A percentile compares a stretch with the other conserved stretches of the same genome.
Evolutionary conservation across 371 early-diverging fungal genomes (phyloP).

Genomic region (Mortierella sp.): DNA sequence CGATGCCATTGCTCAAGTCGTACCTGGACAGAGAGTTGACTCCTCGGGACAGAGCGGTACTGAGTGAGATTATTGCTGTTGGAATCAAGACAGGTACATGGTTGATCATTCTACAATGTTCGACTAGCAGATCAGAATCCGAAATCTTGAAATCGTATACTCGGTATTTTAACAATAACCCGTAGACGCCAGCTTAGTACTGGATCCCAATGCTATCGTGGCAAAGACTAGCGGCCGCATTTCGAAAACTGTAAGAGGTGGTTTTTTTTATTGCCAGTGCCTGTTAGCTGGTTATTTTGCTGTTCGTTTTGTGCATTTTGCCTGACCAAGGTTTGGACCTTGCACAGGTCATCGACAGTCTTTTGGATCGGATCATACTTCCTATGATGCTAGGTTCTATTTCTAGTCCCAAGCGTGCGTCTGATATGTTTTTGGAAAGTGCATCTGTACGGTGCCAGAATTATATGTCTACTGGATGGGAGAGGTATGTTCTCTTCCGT

Average conservation of each 20-base stretch:
- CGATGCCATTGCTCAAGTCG: conserved; percentile 35
- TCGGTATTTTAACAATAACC: not conserved
- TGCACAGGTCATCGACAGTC: conserved; percentile 41
- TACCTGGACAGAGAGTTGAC: conserved; percentile 28
- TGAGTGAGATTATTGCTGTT: conserved; percentile 24
- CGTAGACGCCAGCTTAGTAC: conserved; percentile 28
- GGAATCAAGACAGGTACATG: conserved; percentile 44
- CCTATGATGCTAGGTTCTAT: conserved; percentile 19
- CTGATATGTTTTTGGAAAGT: conserved; percentile 15
- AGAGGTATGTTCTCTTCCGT: conserved; percentile 7
- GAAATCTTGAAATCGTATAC: not conserved
- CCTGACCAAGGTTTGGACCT: no score
- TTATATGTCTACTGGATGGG: conserved; percentile 28
- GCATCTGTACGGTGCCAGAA: not conserved
- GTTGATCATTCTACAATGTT: no score
- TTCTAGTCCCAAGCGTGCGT: conserved; percentile 20
- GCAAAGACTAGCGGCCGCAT: conserved; percentile 39
- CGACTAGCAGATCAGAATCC: no score
- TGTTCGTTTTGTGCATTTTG: not conserved
- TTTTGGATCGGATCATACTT: conserved; percentile 33
- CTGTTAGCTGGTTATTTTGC: not conserved
- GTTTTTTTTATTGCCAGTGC: not conserved
- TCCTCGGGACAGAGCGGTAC: conserved; percentile 18
- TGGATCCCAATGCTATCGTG: conserved; percentile 36
- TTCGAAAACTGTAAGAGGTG: conserved; percentile 20